These are phyloP conservation scores for Aspergillus saccharolyticus DNA, from an alignment of 495 filamentous ascomycete genomes.

Conservation along the genomic window DNA sequence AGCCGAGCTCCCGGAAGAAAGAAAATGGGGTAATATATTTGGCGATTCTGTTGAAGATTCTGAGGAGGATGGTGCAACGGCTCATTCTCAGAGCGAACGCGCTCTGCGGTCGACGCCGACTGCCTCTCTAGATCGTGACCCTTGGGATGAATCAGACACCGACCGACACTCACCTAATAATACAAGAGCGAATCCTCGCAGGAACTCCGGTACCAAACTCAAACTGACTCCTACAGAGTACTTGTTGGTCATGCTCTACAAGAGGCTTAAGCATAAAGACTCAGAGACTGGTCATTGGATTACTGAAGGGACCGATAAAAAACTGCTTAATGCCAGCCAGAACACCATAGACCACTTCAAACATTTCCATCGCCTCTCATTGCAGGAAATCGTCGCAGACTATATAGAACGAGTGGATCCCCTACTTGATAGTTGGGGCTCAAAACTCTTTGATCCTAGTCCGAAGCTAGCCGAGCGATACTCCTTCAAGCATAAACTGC, in stretches of 20 bases:
- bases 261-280: not conserved
- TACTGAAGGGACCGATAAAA: not conserved
- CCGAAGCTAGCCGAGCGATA: not conserved
- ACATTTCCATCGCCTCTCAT: conserved; percentile 16
- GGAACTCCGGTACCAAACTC: not conserved
- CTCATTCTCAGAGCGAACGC: too few relatives aligned
- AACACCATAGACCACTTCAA: conserved; percentile 11
- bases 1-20: too few relatives aligned
- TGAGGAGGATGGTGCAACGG: too few relatives aligned
- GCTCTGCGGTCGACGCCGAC: too few relatives aligned
- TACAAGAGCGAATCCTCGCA: too few relatives aligned
- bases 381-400: conserved; percentile 36
- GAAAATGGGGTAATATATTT: too few relatives aligned
- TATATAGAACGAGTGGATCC: conserved; percentile 39
- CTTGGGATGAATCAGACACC: too few relatives aligned
- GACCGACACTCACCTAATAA: too few relatives aligned
- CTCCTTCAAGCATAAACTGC: not conserved
- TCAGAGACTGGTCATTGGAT: conserved; percentile 1
- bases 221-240: conserved; percentile 7
- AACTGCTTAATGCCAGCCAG: conserved; percentile 7
- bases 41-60: too few relatives aligned
- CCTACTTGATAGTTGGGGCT: conserved; percentile 12
- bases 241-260: conserved; percentile 8
- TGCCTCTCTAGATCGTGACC: too few relatives aligned
- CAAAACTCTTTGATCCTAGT: not conserved